phyloP scores from a whole-genome alignment of 2,329 filamentous ascomycete species.

The Calonectria multiphialidica region DNA sequence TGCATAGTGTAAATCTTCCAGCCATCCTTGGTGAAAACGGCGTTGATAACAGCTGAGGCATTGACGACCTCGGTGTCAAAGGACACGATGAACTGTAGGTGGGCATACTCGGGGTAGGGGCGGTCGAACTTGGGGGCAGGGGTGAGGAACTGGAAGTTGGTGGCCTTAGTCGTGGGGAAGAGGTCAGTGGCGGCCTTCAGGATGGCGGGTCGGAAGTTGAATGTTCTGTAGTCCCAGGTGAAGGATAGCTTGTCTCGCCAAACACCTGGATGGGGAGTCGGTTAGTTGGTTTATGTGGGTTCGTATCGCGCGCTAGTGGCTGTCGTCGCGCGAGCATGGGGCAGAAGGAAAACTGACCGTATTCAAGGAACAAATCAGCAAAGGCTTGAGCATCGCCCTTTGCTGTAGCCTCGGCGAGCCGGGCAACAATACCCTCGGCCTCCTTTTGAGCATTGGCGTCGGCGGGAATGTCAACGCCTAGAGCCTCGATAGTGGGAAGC shows the following conservation, averaged over 20 bases:
- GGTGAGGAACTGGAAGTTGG: neutral
- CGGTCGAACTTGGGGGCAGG: neutral
- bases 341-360: neutral
- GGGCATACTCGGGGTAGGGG: neutral
- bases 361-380: neutral
- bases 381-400: neutral
- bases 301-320: neutral
- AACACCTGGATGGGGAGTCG: neutral
- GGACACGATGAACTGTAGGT: neutral
- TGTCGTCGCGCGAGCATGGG: neutral
- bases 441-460: neutral
- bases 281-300: neutral
- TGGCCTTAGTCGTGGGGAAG: neutral
- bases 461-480: neutral
- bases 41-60: neutral
- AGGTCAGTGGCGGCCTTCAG: neutral
- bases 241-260: neutral
- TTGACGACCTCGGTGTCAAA: neutral
- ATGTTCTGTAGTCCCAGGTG: neutral
- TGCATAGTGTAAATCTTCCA: neutral
- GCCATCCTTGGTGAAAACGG: neutral
- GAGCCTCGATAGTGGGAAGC: neutral
- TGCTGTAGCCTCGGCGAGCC: neutral
- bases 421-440: neutral
- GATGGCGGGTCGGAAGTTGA: neutral